Evolutionary conservation across 768 basidiomycete genomes (phyloP), one percentile per base, ranked within the genome.

Genomic region (Solioccasus polychromus): DNA sequence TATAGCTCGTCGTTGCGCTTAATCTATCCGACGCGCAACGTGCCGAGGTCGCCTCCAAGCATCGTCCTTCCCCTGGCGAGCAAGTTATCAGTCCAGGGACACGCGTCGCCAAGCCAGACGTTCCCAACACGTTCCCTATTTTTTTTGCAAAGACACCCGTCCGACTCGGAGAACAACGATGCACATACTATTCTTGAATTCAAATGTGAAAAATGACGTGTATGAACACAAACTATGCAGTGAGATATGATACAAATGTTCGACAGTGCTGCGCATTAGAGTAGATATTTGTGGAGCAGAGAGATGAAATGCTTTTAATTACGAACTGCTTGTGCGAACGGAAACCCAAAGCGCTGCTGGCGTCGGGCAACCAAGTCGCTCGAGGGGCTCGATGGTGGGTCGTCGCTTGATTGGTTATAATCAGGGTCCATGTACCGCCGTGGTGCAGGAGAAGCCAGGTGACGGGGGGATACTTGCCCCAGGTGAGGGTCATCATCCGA

Each of bases 391-490:
- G 66, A 64, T 14, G 53, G 62, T 14, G 70, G 71, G 55, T 79
- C 80, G 54, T 81, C 80, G 55, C 76, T 76, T 4, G 69, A 66
- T 1, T 66, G 64, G 44, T 76, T 71, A 25, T 65, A 61, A 42
- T 71, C 61, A 17, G 46, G 50, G 25, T 42, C 55, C 49, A 66
- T 60, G 18, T 61, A 52, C 31, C 75, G 73, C 28, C 72, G 77
- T 32, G 76, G 63, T 18, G 70, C 73, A 6, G 85, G 83, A 8
- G 85, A 88, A 30, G 79, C 76, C 25, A 87, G 62, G 54, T 81
- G 80, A 48, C 77, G 76, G n/a, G 85, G 83, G 0, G 82, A 85
- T 15, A 85, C 80, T 60, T 85, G 82, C 1, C 83, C 83, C 22
- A 78, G 48, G 48, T 73, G 71, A 0, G 74, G 75, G 50, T 85